Conservation (phyloP, 345 rosid species). For the Excoecaria agallocha region DNA sequence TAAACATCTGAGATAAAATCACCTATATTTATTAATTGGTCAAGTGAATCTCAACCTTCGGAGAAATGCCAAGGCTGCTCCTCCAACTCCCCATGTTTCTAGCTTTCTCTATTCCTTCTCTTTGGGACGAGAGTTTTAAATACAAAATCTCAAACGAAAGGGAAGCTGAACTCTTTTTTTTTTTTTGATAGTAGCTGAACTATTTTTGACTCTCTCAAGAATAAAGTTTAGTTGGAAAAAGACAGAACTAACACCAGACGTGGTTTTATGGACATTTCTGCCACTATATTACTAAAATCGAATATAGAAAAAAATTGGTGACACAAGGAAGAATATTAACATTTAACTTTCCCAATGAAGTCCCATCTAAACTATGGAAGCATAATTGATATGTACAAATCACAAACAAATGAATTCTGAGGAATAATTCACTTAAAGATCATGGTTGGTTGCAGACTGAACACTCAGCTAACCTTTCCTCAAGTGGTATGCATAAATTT, state of each 20-base stretch:
- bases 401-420: too few relatives aligned
- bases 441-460: background rate
- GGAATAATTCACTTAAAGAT: background rate
- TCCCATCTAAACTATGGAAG: background rate
- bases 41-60: background rate
- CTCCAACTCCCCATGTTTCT: background rate
- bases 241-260: background rate
- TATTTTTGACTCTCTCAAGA: background rate
- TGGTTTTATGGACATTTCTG: background rate
- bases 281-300: background rate
- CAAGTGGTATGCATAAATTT: conserved; percentile 8
- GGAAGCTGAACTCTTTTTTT: too few relatives aligned
- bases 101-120: background rate
- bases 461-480: background rate
- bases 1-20: background rate
- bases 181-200: background rate
- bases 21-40: background rate
- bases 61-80: background rate
- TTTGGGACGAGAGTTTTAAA: background rate
- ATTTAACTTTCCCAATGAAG: background rate
- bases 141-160: too few relatives aligned
- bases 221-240: background rate
- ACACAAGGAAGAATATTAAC: too few relatives aligned
- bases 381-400: background rate
- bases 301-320: background rate